Evolutionary conservation across 306 rosid species (phyloP).

Genomic region (Inga laurina): DNA sequence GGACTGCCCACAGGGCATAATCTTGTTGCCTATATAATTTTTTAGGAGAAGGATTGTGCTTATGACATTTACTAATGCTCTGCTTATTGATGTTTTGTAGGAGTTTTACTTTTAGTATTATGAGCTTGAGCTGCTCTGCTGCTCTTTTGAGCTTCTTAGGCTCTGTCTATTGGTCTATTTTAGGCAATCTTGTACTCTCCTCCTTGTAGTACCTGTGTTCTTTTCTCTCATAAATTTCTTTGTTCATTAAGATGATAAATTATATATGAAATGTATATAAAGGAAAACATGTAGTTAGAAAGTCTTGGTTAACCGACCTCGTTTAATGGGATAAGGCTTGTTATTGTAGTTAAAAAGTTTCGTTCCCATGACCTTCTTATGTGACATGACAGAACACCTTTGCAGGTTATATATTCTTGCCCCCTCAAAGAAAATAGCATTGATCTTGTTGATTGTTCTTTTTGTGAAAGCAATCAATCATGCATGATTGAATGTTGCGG

Average conservation of each 20-base stretch:
- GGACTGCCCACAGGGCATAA: background rate
- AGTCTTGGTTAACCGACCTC: background rate
- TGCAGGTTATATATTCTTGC: background rate
- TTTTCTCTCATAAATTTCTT: background rate
- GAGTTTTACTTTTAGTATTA: background rate
- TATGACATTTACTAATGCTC: background rate
- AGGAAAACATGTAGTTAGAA: background rate
- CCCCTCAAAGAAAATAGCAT: background rate
- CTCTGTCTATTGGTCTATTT: background rate
- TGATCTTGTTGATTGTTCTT: background rate
- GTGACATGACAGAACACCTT: background rate
- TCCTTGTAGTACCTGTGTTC: background rate
- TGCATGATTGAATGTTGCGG: background rate
- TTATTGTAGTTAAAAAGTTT: background rate
- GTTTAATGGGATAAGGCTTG: background rate
- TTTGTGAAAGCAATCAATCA: background rate
- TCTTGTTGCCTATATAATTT: background rate
- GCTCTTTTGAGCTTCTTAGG: background rate
- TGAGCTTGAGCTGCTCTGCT: background rate
- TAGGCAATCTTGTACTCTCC: background rate
- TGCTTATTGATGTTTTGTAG: background rate
- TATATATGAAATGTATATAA: background rate
- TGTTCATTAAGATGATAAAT: background rate
- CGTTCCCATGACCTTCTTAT: background rate
- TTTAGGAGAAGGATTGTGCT: background rate